Conservation (phyloP, 352 stramenopile species). For the Pythium sp. region DNA sequence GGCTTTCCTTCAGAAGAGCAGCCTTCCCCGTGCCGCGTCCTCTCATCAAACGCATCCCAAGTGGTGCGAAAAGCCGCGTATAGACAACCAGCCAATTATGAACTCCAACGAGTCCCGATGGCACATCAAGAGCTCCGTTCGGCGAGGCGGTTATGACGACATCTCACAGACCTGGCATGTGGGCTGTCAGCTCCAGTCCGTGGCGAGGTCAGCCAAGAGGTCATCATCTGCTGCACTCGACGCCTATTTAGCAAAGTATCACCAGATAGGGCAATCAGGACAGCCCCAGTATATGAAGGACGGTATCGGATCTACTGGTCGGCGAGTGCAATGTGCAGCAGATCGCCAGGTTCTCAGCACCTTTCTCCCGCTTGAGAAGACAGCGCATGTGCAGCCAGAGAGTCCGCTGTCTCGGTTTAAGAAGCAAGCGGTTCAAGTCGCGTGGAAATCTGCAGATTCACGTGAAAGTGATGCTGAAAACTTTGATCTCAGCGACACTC, state of each 20-base stretch:
- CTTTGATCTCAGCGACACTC: not conserved
- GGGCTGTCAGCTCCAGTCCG: not conserved
- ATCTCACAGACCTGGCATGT: not conserved
- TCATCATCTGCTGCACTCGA: conserved; percentile 1
- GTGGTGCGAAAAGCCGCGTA: not conserved
- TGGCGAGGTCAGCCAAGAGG: not conserved
- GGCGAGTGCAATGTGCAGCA: not conserved
- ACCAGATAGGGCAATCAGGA: not conserved
- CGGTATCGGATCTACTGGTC: not conserved
- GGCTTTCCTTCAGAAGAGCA: too few species aligned
- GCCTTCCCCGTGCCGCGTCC: not conserved
- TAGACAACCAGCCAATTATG: not conserved
- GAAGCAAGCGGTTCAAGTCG: conserved; percentile 23
- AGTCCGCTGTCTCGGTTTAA: conserved; percentile 48
- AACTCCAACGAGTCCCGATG: not conserved
- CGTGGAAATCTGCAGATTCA: not conserved
- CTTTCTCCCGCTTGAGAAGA: not conserved
- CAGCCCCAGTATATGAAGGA: not conserved
- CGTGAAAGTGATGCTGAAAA: not conserved
- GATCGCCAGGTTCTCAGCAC: not conserved
- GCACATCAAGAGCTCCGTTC: not conserved
- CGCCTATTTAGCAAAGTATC: conserved; percentile 8
- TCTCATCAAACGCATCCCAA: not conserved
- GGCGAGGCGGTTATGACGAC: not conserved
- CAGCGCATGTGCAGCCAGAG: conserved; percentile 6